phyloP scores from a whole-genome alignment of 768 basidiomycete genomes.

The Boletus insuetus region DNA sequence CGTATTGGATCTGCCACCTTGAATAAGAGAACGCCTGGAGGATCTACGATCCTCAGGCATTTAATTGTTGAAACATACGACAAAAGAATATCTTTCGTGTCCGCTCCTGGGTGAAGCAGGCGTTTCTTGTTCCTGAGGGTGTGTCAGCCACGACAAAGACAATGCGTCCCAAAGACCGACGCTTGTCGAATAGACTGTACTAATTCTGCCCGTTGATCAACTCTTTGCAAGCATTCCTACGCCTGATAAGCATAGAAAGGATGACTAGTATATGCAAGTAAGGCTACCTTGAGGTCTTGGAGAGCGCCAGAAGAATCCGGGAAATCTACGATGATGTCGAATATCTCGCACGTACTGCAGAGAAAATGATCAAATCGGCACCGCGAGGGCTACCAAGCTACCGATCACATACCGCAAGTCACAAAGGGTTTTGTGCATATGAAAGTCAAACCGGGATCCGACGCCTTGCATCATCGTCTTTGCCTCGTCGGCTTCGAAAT shows the following conservation, averaged over 20 bases:
- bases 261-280: background rate
- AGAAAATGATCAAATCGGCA: background rate
- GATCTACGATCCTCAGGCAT: slow-evolving; percentile 86
- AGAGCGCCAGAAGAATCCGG: slow-evolving; percentile 85
- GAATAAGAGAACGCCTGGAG: slow-evolving; percentile 87
- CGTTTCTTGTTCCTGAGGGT: slow-evolving; percentile 72
- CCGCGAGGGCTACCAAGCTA: slow-evolving; percentile 2
- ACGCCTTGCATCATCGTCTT: slow-evolving; percentile 71
- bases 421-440: slow-evolving; percentile 87
- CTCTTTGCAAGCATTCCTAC: slow-evolving; percentile 76
- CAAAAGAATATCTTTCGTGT: slow-evolving; percentile 84
- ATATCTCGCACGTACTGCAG: slow-evolving; percentile 76
- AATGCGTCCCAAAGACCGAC: slow-evolving; percentile 38
- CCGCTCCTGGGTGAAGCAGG: slow-evolving; percentile 92
- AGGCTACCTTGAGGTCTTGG: slow-evolving; percentile 73
- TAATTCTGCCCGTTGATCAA: slow-evolving; percentile 74
- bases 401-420: slow-evolving; percentile 66
- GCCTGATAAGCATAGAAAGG: background rate
- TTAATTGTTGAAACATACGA: slow-evolving; percentile 94
- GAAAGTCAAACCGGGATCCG: slow-evolving; percentile 84
- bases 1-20: slow-evolving; percentile 93
- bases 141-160: slow-evolving; percentile 4
- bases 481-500: slow-evolving; percentile 60
- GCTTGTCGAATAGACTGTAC: slow-evolving; percentile 76
- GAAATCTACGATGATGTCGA: slow-evolving; percentile 94